Evolutionary conservation across 202 grass and related monocot genomes (phyloP).

Genomic region (Digitaria exilis): DNA sequence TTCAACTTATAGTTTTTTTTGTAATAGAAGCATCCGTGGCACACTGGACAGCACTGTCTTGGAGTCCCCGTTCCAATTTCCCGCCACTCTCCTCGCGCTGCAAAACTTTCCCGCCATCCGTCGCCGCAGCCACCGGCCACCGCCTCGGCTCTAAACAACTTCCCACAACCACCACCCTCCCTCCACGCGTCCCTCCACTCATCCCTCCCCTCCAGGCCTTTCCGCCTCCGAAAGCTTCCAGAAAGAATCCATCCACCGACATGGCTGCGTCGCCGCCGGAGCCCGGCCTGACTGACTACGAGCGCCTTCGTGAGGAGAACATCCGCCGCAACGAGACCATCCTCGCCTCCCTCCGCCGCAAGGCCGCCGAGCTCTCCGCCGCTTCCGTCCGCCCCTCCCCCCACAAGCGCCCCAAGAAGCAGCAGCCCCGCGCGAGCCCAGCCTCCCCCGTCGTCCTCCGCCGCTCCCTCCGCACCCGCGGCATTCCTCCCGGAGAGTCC

Average conservation of each 20-base stretch:
- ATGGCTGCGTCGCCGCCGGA: conserved; percentile 2
- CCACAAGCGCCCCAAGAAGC: conserved; percentile 28
- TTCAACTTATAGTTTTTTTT: too few species aligned
- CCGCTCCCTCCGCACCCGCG: conserved; percentile 68
- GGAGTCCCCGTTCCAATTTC: too few species aligned
- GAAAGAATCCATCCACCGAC: not conserved
- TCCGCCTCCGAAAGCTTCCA: not conserved
- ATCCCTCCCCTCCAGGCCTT: too few species aligned
- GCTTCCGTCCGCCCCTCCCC: conserved; percentile 29
- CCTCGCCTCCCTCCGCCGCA: conserved; percentile 57
- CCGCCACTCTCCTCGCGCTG: too few species aligned
- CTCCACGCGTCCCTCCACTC: not conserved
- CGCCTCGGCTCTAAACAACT: not conserved
- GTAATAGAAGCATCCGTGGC: too few species aligned
- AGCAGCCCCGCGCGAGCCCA: not conserved
- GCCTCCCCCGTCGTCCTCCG: conserved; percentile 43
- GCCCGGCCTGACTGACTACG: conserved; percentile 20
- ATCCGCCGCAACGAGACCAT: conserved; percentile 70
- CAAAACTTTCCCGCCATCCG: conserved; percentile 24
- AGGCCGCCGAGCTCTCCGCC: conserved; percentile 65
- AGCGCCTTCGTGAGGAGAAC: conserved; percentile 53
- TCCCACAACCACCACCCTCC: not conserved
- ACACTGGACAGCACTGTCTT: too few species aligned
- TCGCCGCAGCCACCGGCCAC: too few species aligned
- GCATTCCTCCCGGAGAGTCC: conserved; percentile 38